These are phyloP conservation scores for Suhomyces prunicola DNA, from an alignment of 805 yeast species.

Conservation along the genomic window DNA sequence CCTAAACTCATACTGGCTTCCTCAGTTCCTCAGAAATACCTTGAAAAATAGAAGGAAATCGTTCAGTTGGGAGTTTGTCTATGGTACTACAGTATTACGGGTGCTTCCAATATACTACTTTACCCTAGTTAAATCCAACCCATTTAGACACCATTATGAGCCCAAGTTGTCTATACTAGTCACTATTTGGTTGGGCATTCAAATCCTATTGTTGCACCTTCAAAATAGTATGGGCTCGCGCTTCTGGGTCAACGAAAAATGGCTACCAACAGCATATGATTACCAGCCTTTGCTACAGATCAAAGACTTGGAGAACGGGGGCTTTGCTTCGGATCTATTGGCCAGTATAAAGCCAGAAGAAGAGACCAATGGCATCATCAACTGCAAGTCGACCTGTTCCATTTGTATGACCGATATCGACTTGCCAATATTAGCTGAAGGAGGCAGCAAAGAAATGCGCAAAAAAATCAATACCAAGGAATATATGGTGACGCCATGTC, in stretches of 20 bases:
- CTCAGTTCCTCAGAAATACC: constrained; percentile 80
- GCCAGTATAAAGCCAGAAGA: constrained; percentile 27
- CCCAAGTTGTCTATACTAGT: constrained; percentile 45
- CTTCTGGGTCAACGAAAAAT: constrained; percentile 72
- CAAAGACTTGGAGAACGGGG: constrained; percentile 59
- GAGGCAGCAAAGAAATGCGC: constrained; percentile 11
- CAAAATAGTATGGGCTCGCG: constrained; percentile 77
- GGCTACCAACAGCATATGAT: constrained; percentile 78
- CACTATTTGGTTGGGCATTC: constrained; percentile 56
- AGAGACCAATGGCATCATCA: constrained; percentile 24
- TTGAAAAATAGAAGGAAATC: constrained; percentile 62
- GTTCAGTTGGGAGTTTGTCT: constrained; percentile 71
- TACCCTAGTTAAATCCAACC: constrained; percentile 50
- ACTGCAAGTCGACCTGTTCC: constrained; percentile 70
- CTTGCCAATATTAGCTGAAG: constrained; percentile 40
- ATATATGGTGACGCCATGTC: constrained; percentile 88
- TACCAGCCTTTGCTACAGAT: constrained; percentile 69
- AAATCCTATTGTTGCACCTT: constrained; percentile 52
- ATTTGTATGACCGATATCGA: constrained; percentile 85
- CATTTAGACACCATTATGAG: constrained; percentile 69
- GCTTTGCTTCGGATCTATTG: constrained; percentile 51
- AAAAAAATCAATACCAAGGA: constrained; percentile 14
- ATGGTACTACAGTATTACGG: constrained; percentile 63
- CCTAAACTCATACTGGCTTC: constrained; percentile 78
- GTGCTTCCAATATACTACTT: constrained; percentile 65